Percentiles rank a stretch among this genome's conserved stretches.
phyloP scores from a whole-genome alignment of 2,329 filamentous ascomycete species.

The Hypomyces perniciosus region DNA sequence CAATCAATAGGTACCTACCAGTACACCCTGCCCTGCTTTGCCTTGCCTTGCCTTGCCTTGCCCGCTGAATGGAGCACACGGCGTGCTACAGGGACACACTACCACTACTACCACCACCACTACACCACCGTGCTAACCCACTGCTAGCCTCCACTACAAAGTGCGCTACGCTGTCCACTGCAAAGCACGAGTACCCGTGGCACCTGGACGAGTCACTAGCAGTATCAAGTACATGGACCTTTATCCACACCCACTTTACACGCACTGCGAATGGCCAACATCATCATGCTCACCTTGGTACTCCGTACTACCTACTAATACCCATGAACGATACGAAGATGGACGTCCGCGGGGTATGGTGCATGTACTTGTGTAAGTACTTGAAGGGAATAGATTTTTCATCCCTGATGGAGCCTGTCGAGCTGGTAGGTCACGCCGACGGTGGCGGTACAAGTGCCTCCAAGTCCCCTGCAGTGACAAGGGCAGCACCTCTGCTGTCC shows the following conservation, averaged over 20 bases:
- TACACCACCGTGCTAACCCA: not conserved
- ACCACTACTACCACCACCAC: not conserved
- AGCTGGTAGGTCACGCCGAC: slow-evolving; percentile 1
- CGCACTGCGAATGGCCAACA: too few relatives aligned
- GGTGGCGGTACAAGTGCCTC: not conserved
- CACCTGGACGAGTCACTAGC: too few relatives aligned
- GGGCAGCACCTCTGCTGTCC: not conserved
- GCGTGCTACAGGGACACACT: too few relatives aligned
- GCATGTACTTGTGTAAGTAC: not conserved
- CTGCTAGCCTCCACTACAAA: not conserved
- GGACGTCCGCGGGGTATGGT: not conserved
- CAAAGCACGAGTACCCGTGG: not conserved
- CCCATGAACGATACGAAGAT: too few relatives aligned
- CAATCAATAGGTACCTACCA: not conserved
- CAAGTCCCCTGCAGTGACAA: not conserved
- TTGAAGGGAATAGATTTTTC: not conserved
- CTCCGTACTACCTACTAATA: too few relatives aligned
- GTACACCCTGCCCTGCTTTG: not conserved
- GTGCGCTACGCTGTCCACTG: not conserved
- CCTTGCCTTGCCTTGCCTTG: too few relatives aligned
- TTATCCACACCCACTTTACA: too few relatives aligned
- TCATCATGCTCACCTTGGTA: too few relatives aligned
- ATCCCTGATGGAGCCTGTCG: not conserved
- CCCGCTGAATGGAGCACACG: not conserved
- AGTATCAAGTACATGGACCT: too few relatives aligned